phyloP scores from a whole-genome alignment of 2,329 filamentous ascomycete genomes.

The Cucurbitaria berberidis region DNA sequence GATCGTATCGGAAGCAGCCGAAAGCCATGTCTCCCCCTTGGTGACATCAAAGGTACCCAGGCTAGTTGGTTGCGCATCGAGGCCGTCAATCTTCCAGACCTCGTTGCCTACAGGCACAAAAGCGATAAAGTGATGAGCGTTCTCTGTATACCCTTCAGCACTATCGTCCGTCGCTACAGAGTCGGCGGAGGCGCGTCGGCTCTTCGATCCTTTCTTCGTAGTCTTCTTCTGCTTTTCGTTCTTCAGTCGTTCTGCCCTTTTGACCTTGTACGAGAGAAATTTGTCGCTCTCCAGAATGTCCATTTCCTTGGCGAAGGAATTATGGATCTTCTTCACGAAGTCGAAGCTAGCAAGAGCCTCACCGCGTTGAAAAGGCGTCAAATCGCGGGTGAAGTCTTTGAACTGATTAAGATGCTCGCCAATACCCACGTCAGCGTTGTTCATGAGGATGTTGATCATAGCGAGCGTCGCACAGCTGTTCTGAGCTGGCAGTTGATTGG shows the following conservation, averaged over 20 bases:
- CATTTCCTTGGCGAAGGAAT: slow-evolving; percentile 77
- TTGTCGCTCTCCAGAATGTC: slow-evolving; percentile 72
- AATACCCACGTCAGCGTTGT: slow-evolving; percentile 67
- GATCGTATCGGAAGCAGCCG: slow-evolving; percentile 68
- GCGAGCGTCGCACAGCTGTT: slow-evolving; percentile 95
- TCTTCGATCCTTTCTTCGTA: slow-evolving; percentile 51
- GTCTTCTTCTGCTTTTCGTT: slow-evolving; percentile 22
- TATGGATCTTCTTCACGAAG: slow-evolving; percentile 82
- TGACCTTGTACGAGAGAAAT: slow-evolving; percentile 68
- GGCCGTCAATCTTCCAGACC: slow-evolving; percentile 89
- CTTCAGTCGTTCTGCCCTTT: slow-evolving; percentile 31
- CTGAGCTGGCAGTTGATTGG: slow-evolving; percentile 73
- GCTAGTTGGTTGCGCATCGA: slow-evolving; percentile 72
- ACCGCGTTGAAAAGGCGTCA: slow-evolving; percentile 77
- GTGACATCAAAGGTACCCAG: slow-evolving; percentile 54
- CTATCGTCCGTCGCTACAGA: slow-evolving; percentile 46
- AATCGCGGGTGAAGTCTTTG: slow-evolving; percentile 70
- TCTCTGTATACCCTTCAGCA: slow-evolving; percentile 60
- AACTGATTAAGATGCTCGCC: slow-evolving; percentile 75
- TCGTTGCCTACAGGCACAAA: slow-evolving; percentile 77
- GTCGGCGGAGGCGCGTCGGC: slow-evolving; percentile 40
- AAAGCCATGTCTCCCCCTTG: slow-evolving; percentile 66
- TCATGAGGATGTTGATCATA: slow-evolving; percentile 92
- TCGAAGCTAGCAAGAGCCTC: slow-evolving; percentile 74
- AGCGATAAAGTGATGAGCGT: slow-evolving; percentile 85